Percentiles rank a stretch among this genome's conserved stretches.
Evolutionary conservation across 257 asterid genomes (phyloP).

Genomic region (Rhazya stricta): DNA sequence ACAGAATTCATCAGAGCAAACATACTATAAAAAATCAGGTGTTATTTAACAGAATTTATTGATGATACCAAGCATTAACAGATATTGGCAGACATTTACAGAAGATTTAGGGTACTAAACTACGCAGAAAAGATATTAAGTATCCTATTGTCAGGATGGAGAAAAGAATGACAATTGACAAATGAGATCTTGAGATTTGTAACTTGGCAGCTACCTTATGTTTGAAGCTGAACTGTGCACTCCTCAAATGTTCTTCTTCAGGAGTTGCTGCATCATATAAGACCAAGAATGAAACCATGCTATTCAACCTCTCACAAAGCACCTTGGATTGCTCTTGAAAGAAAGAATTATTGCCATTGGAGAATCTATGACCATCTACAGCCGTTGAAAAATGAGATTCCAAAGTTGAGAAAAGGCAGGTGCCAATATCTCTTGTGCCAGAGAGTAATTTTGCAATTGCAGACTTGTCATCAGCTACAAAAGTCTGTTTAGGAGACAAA

Average conservation of each 20-base stretch:
- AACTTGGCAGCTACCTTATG: constrained; percentile 86
- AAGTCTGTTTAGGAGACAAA: constrained; percentile 40
- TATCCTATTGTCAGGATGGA: constrained; percentile 49
- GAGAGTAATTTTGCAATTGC: constrained; percentile 52
- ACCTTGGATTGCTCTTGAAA: constrained; percentile 47
- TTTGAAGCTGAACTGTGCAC: constrained; percentile 35
- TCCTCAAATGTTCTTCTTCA: constrained; percentile 25
- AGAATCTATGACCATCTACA: constrained; percentile 33
- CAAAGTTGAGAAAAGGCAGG: constrained; percentile 55
- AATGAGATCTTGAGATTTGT: constrained; percentile 45
- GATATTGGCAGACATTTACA: constrained; percentile 18
- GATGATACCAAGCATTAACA: constrained; percentile 14
- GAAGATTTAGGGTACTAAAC: constrained; percentile 30
- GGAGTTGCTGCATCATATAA: constrained; percentile 34
- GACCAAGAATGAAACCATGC: constrained; percentile 48
- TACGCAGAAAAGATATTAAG: constrained; percentile 46
- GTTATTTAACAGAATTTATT: not conserved
- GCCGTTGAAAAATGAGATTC: constrained; percentile 54
- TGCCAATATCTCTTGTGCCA: constrained; percentile 62
- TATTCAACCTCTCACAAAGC: constrained; percentile 55
- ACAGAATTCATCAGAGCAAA: not conserved
- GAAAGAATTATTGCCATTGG: constrained; percentile 26
- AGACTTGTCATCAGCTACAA: constrained; percentile 53
- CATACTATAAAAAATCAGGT: not conserved
- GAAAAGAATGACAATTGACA: constrained; percentile 50